Base-by-base conservation (phyloP, 805 yeast species). In the Teunomyces panamensis region DNA sequence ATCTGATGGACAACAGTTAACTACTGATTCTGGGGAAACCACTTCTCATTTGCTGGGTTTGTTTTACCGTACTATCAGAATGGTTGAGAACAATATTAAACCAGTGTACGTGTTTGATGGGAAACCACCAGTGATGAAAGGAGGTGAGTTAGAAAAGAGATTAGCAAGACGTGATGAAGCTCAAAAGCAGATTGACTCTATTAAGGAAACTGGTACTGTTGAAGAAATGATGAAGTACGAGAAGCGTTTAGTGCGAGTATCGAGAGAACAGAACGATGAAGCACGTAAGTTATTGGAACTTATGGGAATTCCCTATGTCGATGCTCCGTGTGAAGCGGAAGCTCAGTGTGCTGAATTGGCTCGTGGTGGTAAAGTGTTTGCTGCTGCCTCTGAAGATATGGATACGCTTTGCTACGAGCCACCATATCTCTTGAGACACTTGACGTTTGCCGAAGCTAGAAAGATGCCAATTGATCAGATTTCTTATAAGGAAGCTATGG, bases 341-440 rank as follows among this genome's bases (percentile, higher is more conserved):
- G 96, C 99, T 0, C 98, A 94, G 60, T 94, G 99, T 73, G 98
- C 99, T 0, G 94, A 83, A 53, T 69, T 94, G 42, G 97, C 97
- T 3, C 80, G 83, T 49, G 80, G 82, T 9, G 97, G 96, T 1
- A 90, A 89, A 61, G 98, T 92, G 0, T 94, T 84, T 63, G 99
- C 96, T 7, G 96, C 98, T 2, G 99, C 97, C 1, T 87, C 96
- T 5, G 99, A 94, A 65, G 99, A 94, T 80, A 94, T 94, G 99
- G 99, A 94, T 68, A 94, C 99, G 1, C 66, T 94, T 47, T 94
- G 98, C 60, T 94, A 92, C 63, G 84, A 82, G 48, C 88, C 98
- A 1, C 94, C 96, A 5, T 82, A 71, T 50, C 69, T 94, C 46
- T 74, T 94, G 51, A 79, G 99, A 55, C 96, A 94, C 64, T 76